Base-by-base conservation (phyloP, 176 grass and related monocot genomes). In the Oryza brachyantha region DNA sequence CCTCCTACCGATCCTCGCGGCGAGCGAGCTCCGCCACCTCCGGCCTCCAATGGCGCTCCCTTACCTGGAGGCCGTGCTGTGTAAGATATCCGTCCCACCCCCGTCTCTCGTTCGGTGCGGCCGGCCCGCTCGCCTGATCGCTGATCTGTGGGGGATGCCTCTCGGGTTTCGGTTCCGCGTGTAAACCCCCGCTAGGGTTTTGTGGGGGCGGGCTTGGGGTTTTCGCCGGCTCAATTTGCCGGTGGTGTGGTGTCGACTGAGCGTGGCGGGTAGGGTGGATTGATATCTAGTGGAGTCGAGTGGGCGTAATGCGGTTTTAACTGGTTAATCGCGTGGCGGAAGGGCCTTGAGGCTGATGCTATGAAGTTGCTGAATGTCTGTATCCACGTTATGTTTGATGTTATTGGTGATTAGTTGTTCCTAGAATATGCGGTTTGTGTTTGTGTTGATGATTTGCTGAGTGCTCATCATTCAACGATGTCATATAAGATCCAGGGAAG, bases 11-110 rank as follows among this genome's bases (percentile, higher is more conserved):
- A 29, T 9, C 39, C 27, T 70, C 48, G 13, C n/a, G n/a, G n/a
- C n/a, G n/a, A n/a, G n/a, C n/a, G 9, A 52, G 13, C 76, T 32
- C 79, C 24, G 14, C 38, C 43, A 24, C 39, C 3, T 13, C 36
- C 34, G 4, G 26, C 40, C 75, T 72, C 80, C 90, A 80, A 97
- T 97, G 94, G 94, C 86, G 80, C 86, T 97, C 25, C 90, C 93
- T 64, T 96, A 92, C 84, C 81, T 96, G 50, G 93, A 96, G 88
- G 84, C 90, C 67, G 93, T 96, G 48, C 79, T 96, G n/a, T 80
- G 93, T 96, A 85, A 83, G 82, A 76, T 82, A 2, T 77, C 59
- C 68, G n/a, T n/a, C 74, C 35, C 46, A 70, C 71, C 45, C 25
- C 61, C 11, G 10, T 48, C 22, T 75, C 27, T 55, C 68, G 10